Conservation (phyloP, 208 protist species). For the Trypanosomatidae sp. region DNA sequence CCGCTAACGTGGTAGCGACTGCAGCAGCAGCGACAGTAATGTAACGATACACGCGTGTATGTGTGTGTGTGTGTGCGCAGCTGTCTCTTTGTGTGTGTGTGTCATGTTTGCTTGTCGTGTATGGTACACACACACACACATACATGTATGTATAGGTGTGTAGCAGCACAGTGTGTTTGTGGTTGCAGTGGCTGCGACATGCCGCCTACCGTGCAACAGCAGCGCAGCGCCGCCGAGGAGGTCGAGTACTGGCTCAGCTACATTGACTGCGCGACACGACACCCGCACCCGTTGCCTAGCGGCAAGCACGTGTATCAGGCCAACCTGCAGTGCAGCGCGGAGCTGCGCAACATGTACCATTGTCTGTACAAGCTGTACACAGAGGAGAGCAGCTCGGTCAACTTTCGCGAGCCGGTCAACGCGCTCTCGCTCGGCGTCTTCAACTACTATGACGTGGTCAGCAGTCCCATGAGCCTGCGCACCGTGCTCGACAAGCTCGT, state of each 20-base stretch:
- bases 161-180: no score
- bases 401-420: constrained; percentile 74
- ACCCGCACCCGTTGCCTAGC: constrained; percentile 41
- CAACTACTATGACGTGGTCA: constrained; percentile 58
- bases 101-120: no score
- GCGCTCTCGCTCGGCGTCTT: constrained; percentile 41
- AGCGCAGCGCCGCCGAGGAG: constrained; percentile 7
- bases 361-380: constrained; percentile 71
- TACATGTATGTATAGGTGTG: no score
- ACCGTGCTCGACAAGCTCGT: constrained; percentile 51
- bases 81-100: not conserved
- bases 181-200: no score
- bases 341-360: constrained; percentile 58
- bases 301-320: constrained; percentile 42
- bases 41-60: no score
- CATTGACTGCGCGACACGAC: constrained; percentile 47
- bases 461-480: constrained; percentile 47
- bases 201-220: no score
- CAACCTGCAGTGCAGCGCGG: constrained; percentile 19
- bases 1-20: constrained; percentile 34
- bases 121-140: no score
- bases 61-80: not conserved
- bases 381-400: constrained; percentile 35
- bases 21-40: not conserved
- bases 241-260: constrained; percentile 53